Evolutionary conservation across 257 asterid genomes (phyloP).

Genomic region (Rehmannia glutinosa): DNA sequence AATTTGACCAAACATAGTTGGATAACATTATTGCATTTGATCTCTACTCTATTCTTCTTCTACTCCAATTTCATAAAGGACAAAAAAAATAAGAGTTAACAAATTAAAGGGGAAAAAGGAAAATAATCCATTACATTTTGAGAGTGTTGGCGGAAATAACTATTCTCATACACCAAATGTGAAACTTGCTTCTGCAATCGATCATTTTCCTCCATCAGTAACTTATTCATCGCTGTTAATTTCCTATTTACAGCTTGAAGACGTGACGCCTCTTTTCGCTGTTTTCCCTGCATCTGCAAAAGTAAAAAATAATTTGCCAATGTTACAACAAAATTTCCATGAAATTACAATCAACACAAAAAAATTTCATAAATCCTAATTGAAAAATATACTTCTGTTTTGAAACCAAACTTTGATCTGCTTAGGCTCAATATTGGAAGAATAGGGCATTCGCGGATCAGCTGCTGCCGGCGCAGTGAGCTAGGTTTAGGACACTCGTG

Average conservation of each 20-base stretch:
- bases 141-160: conserved; percentile 78
- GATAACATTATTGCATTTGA: too few species aligned
- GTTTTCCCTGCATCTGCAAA: conserved; percentile 91
- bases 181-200: conserved; percentile 97
- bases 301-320: too few species aligned
- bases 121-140: too few species aligned
- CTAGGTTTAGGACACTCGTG: conserved; percentile 97
- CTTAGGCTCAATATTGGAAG: conserved; percentile 94
- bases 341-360: too few species aligned
- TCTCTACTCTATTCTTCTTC: background rate
- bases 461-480: conserved; percentile 90
- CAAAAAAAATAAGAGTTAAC: too few species aligned
- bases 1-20: too few species aligned
- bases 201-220: conserved; percentile 98
- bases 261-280: conserved; percentile 89
- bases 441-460: conserved; percentile 84
- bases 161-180: conserved; percentile 85
- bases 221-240: conserved; percentile 87
- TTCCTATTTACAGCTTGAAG: conserved; percentile 92
- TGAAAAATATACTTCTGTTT: conserved; percentile 66
- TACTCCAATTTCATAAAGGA: too few species aligned
- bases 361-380: background rate
- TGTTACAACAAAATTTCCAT: background rate
- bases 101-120: too few species aligned
- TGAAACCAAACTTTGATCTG: conserved; percentile 99